These are phyloP conservation scores for Metarhizium humberi DNA, from an alignment of 2,329 filamentous ascomycete species.

Conservation along the genomic window DNA sequence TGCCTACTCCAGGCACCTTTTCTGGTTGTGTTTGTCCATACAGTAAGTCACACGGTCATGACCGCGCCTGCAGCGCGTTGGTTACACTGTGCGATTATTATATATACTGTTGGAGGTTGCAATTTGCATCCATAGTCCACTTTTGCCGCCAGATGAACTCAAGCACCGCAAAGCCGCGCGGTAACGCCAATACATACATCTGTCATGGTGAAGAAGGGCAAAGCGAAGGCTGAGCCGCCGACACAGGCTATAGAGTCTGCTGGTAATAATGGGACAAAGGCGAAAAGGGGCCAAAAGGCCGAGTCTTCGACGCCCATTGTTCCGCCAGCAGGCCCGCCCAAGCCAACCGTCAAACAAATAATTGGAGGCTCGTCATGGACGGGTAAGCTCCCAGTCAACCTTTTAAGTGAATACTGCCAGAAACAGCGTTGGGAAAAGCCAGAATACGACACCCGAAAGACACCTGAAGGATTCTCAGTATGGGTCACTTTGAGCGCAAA, in stretches of 20 bases:
- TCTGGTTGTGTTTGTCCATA: background rate
- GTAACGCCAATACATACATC: background rate
- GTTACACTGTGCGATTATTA: conserved; percentile 1
- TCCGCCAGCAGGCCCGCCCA: conserved; percentile 35
- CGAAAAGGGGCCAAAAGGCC: conserved; percentile 29
- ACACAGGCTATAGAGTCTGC: conserved; percentile 28
- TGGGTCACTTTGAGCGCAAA: conserved; percentile 68
- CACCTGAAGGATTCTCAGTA: conserved; percentile 64
- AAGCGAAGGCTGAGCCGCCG: conserved; percentile 36
- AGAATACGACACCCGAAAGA: conserved; percentile 77
- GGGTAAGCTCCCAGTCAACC: conserved; percentile 87
- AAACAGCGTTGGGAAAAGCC: conserved; percentile 93
- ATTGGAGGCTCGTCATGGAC: conserved; percentile 97
- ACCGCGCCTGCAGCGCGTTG: background rate
- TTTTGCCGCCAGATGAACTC: background rate
- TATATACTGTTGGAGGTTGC: background rate
- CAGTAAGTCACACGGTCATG: background rate
- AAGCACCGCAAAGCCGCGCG: background rate
- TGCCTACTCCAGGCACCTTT: background rate
- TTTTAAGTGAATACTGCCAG: conserved; percentile 89
- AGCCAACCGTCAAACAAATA: conserved; percentile 64
- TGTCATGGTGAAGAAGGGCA: conserved; percentile 43
- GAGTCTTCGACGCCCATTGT: conserved; percentile 20
- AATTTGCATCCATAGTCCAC: background rate
- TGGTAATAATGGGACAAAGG: conserved; percentile 40